These are phyloP conservation scores for Aspergillus sclerotioniger DNA, from an alignment of 495 filamentous ascomycete species.

Conservation along the genomic window DNA sequence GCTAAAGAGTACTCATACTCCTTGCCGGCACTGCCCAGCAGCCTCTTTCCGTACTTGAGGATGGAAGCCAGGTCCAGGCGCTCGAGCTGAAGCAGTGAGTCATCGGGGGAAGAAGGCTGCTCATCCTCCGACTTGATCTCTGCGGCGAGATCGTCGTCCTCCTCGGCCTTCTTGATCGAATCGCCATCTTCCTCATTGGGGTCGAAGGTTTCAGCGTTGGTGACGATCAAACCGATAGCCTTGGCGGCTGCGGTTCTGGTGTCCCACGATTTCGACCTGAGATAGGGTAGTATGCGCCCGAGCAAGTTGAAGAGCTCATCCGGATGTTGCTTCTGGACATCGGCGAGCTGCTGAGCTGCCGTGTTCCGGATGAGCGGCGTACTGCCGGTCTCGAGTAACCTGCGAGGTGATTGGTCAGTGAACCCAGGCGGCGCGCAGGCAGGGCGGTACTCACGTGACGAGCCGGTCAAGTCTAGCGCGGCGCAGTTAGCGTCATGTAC, in stretches of 20 bases:
- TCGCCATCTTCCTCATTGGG: conserved; percentile 70
- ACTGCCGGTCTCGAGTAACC: conserved; percentile 93
- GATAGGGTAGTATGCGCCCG: conserved; percentile 91
- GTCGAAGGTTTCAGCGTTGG: conserved; percentile 83
- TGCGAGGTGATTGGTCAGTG: conserved; percentile 43
- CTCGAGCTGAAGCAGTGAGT: conserved; percentile 67
- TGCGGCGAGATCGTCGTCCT: conserved; percentile 45
- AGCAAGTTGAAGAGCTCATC: conserved; percentile 96
- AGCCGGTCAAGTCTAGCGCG: conserved; percentile 76
- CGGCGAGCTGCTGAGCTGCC: conserved; percentile 91
- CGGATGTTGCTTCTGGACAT: conserved; percentile 95
- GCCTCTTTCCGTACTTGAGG: conserved; percentile 73
- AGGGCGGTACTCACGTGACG: conserved; percentile 74
- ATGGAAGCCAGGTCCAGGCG: conserved; percentile 75
- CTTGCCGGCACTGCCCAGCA: conserved; percentile 78
- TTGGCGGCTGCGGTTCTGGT: conserved; percentile 87
- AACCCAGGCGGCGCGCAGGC: conserved; percentile 21
- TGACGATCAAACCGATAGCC: conserved; percentile 87
- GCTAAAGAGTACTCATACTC: conserved; percentile 82
- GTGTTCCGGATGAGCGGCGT: conserved; percentile 93
- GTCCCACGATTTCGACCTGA: conserved; percentile 92
- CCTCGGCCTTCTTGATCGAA: conserved; percentile 52
- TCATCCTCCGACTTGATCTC: conserved; percentile 50
- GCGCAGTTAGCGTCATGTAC: conserved; percentile 38
- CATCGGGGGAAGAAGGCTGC: conserved; percentile 20